These are phyloP conservation scores for Ascomycota sp. DNA, from an alignment of 2,329 filamentous ascomycete species.

Conservation along the genomic window DNA sequence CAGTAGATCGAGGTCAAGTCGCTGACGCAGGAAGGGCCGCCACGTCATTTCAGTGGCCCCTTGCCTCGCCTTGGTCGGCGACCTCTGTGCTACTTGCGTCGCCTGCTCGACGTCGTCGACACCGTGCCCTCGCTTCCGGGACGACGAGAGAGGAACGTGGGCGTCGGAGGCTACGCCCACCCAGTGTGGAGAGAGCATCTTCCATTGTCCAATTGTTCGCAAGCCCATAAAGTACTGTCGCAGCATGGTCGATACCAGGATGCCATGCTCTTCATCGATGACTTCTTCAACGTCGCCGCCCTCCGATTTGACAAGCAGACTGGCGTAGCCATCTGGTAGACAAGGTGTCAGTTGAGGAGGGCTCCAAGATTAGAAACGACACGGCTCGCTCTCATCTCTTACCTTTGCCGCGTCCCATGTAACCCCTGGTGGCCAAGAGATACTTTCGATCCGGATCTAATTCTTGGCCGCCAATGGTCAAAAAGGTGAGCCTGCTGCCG, in stretches of 20 bases:
- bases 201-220: conserved; percentile 62
- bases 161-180: conserved; percentile 37
- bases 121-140: conserved; percentile 14
- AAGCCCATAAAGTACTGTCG: conserved; percentile 81
- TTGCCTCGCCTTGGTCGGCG: conserved; percentile 3
- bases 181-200: conserved; percentile 50
- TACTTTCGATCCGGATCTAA: conserved; percentile 44
- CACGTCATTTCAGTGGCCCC: conserved; percentile 9
- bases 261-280: conserved; percentile 67
- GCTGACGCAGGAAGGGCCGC: conserved; percentile 14
- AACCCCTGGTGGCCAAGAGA: conserved; percentile 56
- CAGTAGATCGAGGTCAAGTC: conserved; percentile 12
- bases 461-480: conserved; percentile 35
- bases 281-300: conserved; percentile 58
- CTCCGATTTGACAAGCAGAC: conserved; percentile 51
- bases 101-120: conserved; percentile 2
- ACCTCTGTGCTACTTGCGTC: neutral
- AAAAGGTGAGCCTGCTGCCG: conserved; percentile 39
- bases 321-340: conserved; percentile 46
- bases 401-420: conserved; percentile 67
- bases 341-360: neutral
- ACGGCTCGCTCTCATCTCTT: conserved; percentile 1
- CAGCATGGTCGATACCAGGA: conserved; percentile 66
- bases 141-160: conserved; percentile 16
- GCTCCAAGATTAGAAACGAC: neutral